Percentiles rank a stretch among this genome's conserved stretches.
phyloP scores from a whole-genome alignment of 228 moss, liverwort and hornwort genomes.

The Sphagnum fallax region DNA sequence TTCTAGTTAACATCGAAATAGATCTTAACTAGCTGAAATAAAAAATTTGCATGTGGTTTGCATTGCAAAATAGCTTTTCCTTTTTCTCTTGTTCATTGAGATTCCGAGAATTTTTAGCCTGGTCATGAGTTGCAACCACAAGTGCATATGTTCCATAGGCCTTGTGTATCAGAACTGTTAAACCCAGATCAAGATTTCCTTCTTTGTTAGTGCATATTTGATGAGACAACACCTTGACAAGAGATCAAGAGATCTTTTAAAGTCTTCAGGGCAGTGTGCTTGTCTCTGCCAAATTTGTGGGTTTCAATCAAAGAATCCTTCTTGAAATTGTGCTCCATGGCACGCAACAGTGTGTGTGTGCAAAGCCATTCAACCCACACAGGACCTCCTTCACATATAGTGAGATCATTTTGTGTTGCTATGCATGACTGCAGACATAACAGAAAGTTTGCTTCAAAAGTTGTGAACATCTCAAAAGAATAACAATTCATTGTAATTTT shows the following conservation, averaged over 20 bases:
- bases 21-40: no score
- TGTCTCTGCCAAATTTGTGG: constrained; percentile 2
- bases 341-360: neutral
- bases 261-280: neutral
- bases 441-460: neutral
- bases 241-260: constrained; percentile 2
- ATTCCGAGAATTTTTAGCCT: no score
- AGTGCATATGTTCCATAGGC: neutral
- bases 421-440: constrained; percentile 3
- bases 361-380: constrained; percentile 5
- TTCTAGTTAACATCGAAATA: no score
- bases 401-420: constrained; percentile 1
- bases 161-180: neutral
- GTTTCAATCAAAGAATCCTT: constrained; percentile 5
- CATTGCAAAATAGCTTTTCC: no score
- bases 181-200: constrained; percentile 3
- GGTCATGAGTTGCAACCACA: no score
- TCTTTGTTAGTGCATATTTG: neutral
- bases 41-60: no score
- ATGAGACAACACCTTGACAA: constrained; percentile 7
- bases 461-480: no score
- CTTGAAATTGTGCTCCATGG: constrained; percentile 2
- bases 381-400: constrained; percentile 3
- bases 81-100: no score
- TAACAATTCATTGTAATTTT: no score